Evolutionary conservation across 257 asterid species (phyloP).

Genomic region (Verbascum thapsus): DNA sequence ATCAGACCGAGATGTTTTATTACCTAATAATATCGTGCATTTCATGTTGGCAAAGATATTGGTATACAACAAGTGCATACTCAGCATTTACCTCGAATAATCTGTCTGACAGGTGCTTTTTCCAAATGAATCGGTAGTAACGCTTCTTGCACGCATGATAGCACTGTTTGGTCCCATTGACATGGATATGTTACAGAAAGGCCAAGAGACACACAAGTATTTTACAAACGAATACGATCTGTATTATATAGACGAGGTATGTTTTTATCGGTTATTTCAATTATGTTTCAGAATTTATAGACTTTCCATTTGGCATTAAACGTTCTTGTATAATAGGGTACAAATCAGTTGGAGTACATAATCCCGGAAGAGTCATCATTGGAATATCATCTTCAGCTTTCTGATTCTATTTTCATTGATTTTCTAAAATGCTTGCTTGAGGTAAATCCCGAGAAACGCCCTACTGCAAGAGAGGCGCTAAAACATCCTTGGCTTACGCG

Average conservation of each 20-base stretch:
- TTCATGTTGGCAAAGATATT: background rate
- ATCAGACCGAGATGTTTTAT: too few species aligned
- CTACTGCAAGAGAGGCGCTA: conserved; percentile 71
- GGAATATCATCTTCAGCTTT: conserved; percentile 69
- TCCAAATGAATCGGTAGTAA: conserved; percentile 67
- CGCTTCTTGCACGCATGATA: conserved; percentile 70
- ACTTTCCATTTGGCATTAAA: too few species aligned
- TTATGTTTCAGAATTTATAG: background rate
- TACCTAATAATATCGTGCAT: too few species aligned
- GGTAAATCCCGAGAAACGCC: conserved; percentile 72
- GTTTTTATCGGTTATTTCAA: conserved; percentile 9
- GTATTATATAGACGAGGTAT: conserved; percentile 68
- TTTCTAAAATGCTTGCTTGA: conserved; percentile 66
- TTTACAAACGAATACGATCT: conserved; percentile 76
- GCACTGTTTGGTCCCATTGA: conserved; percentile 73
- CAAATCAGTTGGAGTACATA: conserved; percentile 65
- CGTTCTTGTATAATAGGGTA: conserved; percentile 42
- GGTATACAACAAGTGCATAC: too few species aligned
- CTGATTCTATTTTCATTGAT: conserved; percentile 58
- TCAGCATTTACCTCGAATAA: conserved; percentile 8
- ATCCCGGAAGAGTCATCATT: conserved; percentile 66
- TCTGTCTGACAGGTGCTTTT: conserved; percentile 70
- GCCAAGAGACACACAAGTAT: conserved; percentile 75
- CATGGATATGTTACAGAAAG: conserved; percentile 57
- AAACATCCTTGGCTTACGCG: conserved; percentile 80